Base-by-base conservation (phyloP, 768 basidiomycete genomes). In the Lactifluus piperatus region DNA sequence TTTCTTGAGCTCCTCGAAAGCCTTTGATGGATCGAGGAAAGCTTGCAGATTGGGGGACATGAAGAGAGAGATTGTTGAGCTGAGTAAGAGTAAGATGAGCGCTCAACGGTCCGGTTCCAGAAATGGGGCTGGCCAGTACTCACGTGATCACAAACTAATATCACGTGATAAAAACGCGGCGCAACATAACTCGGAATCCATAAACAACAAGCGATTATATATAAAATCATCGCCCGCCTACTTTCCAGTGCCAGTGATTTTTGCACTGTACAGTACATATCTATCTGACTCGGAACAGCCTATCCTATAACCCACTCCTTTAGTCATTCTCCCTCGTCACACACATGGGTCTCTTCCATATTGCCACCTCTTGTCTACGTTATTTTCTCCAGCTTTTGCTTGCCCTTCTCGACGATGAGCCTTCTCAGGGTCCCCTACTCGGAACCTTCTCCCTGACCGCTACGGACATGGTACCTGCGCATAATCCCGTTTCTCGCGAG, bases 1-100 rank as follows among this genome's bases (percentile, higher is more conserved):
- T 3, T 79, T 71, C 65, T 79, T 76, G 68, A 99, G 86, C 67
- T 85, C 80, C 41, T 85, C 81, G 57, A 95, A 67, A 51, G 95
- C 97, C 62, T 78, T 72, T 49, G 83, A 75, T 6, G 64, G 30
- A 65, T 62, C 57, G 68, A 64, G 63, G 22, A 58, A 49, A 11
- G 55, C 4, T 7, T 57, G 32, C 18, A 49, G 18, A 13, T 30
- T 24, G 2, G n/a, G n/a, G n/a, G 16, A 9, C 36, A 55, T 9
- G 44, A 56, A 47, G 9, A 29, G n/a, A n/a, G n/a, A 14, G n/a
- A 26, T 22, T 10, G 34, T 26, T 27, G n/a, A 26, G 47, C 30
- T 8, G 8, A 8, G 30, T 30, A 30, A 30, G 10, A 32, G 30
- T 32, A 10, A 32, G 30, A 10, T 32, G 30, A 32, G 30, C 11